A percentile compares a stretch with the other conserved stretches of the same genome.
phyloP scores from a whole-genome alignment of 139 green algal species.

The Tetradesmus lagerheimii region DNA sequence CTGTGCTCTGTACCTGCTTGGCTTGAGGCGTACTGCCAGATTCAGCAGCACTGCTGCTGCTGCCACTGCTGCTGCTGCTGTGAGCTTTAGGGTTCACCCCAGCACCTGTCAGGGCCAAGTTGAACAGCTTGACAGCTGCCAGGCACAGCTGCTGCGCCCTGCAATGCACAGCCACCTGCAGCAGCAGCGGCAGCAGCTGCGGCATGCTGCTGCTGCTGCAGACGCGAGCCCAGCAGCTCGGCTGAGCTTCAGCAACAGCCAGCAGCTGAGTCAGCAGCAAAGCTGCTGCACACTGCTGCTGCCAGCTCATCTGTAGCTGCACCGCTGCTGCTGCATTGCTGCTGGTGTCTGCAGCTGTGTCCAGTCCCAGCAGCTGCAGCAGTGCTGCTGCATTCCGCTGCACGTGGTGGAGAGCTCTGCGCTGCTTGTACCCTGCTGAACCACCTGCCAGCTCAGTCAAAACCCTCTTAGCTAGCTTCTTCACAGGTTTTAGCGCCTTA shows the following conservation, averaged over 20 bases:
- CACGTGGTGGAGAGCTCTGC: constrained; percentile 1
- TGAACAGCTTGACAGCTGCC: constrained; percentile 34
- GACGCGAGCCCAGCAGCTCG: neutral
- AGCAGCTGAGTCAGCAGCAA: constrained; percentile 34
- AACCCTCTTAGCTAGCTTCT: neutral
- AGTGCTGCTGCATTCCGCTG: neutral
- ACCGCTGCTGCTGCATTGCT: constrained; percentile 14
- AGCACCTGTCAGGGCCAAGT: constrained; percentile 20
- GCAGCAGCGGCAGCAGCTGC: constrained; percentile 38
- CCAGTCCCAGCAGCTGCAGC: neutral
- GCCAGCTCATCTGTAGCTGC: constrained; percentile 19
- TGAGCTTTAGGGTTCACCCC: neutral
- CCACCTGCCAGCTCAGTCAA: neutral
- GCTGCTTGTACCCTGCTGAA: constrained; percentile 19
- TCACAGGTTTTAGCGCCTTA: neutral
- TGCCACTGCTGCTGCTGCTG: constrained; percentile 11
- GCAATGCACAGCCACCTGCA: constrained; percentile 17
- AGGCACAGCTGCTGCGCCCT: constrained; percentile 11
- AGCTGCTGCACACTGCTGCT: constrained; percentile 29
- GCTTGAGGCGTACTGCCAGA: neutral
- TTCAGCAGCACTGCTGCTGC: neutral
- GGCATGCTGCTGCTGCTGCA: constrained; percentile 27
- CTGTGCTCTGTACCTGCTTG: constrained; percentile 24
- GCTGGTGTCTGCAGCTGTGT: neutral
- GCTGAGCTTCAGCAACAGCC: constrained; percentile 9